Evolutionary conservation across 73 alveolate species (phyloP), one percentile per base, ranked within the genome.

Genomic region (Paramecium biaurelia): DNA sequence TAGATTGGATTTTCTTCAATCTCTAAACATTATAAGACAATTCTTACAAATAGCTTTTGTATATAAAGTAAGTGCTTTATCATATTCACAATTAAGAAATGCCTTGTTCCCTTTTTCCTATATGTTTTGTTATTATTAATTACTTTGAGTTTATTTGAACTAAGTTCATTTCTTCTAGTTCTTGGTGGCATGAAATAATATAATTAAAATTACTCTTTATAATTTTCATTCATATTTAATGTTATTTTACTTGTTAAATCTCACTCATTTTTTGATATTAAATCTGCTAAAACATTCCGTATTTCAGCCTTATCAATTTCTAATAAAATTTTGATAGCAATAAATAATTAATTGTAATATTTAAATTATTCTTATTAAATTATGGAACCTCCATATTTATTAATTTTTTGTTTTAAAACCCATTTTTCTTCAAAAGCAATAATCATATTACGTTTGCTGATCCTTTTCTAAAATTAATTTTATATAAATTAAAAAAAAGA

Each of bases 61-160:
- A 97, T 86, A 95, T 95, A 97, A 35, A 92, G 95, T 98, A 47
- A 95, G 70, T 10, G 99, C 98, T 90, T 96, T 92, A 23, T 87
- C 68, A 74, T 93, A 96, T 93, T 97, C 95, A 86, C 93, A 88
- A 28, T 93, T 96, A 49, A 86, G 86, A 87, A 97, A 96, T 32
- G 98, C 97, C 35, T 94, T 92, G 86, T 94, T 96, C 21, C 99
- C 99, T 79, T 88, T 76, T 26, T 95, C 98, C 95, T 97, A 82
- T 45, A 10, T 9, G 11, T 45, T 41, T 45, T 45, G 11, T 45
- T 45, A 45, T 14, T 11, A 45, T 8, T 9, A 1, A 0, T 45
- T 58, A 58, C 76, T 58, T 58, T 58, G 42, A 58, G 34, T 35
- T 58, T 0, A 58, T 58, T 58, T 7, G 76, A 21, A 58, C 4